A percentile compares a stretch with the other conserved stretches of the same genome.
phyloP scores from a whole-genome alignment of 1,139 yeast species.

The Scheffersomyces stambukii region DNA sequence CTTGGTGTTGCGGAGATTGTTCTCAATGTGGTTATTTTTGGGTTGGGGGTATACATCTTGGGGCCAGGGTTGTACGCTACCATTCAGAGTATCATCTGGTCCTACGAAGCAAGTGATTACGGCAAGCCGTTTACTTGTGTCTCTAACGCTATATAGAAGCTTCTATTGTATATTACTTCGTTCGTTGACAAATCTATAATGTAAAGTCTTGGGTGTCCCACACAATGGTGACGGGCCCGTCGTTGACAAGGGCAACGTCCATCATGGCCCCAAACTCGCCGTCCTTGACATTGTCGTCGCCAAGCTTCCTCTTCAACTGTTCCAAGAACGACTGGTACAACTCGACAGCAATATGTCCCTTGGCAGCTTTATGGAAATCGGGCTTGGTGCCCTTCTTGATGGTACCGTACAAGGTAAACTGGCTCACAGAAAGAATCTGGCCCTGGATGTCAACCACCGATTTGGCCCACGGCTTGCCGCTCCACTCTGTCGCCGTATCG shows the following conservation, averaged over 20 bases:
- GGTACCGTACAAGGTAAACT: constrained; percentile 81
- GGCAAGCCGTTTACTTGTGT: constrained; percentile 52
- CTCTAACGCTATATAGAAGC: constrained; percentile 31
- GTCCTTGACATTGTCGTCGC: constrained; percentile 65
- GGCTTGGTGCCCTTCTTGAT: constrained; percentile 90
- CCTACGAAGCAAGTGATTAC: constrained; percentile 43
- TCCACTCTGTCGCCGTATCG: constrained; percentile 37
- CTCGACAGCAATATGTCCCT: constrained; percentile 66
- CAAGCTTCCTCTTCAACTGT: constrained; percentile 49
- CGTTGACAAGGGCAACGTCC: constrained; percentile 84
- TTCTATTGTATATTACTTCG: constrained; percentile 1
- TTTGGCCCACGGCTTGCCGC: constrained; percentile 59
- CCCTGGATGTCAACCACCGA: constrained; percentile 30
- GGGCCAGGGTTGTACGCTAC: constrained; percentile 61
- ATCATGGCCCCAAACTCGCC: constrained; percentile 97
- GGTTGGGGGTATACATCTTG: constrained; percentile 47
- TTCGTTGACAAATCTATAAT: constrained; percentile 8
- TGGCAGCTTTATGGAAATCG: constrained; percentile 86
- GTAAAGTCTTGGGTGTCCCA: constrained; percentile 54
- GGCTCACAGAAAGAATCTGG: constrained; percentile 58
- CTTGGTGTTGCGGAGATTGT: constrained; percentile 27
- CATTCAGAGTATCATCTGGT: constrained; percentile 47
- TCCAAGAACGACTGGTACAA: constrained; percentile 62
- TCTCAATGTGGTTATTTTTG: constrained; percentile 34
- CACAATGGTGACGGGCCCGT: constrained; percentile 76